These are phyloP conservation scores for Tetrahymena thermophila DNA, from an alignment of 73 alveolate species.

Conservation along the genomic window DNA sequence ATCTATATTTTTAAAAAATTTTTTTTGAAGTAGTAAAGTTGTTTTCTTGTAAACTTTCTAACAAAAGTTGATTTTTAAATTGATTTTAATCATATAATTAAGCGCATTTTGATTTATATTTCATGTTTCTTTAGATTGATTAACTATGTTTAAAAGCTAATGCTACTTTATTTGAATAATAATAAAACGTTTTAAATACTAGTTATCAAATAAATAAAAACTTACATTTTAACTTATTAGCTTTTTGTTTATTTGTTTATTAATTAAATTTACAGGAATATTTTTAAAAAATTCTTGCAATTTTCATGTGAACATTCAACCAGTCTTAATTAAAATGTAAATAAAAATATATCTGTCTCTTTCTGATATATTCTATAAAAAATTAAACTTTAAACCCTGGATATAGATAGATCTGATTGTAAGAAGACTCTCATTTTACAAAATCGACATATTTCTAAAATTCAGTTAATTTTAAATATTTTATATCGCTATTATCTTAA, in stretches of 20 bases:
- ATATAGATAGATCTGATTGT: neutral
- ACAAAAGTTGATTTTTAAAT: too few relatives aligned
- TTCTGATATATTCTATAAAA: neutral
- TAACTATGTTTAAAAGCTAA: neutral
- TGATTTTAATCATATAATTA: too few relatives aligned
- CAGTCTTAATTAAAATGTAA: neutral
- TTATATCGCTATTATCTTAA: too few relatives aligned
- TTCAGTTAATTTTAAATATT: neutral
- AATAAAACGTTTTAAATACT: neutral
- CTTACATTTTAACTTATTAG: neutral
- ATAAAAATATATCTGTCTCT: neutral
- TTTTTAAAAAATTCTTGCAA: neutral
- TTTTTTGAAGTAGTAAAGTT: too few relatives aligned
- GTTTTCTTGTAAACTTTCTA: too few relatives aligned
- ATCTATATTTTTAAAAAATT: too few relatives aligned
- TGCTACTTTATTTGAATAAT: too few relatives aligned
- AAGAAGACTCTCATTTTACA: neutral
- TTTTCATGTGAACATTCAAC: neutral
- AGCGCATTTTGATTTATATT: neutral
- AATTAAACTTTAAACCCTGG: too few relatives aligned
- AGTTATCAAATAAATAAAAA: neutral
- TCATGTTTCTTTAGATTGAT: neutral
- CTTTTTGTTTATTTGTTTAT: too few relatives aligned
- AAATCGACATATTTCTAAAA: neutral
- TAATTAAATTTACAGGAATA: neutral